Base-by-base conservation (phyloP, 225 moss, liverwort and hornwort species). In the Pleurozium schreberi region DNA sequence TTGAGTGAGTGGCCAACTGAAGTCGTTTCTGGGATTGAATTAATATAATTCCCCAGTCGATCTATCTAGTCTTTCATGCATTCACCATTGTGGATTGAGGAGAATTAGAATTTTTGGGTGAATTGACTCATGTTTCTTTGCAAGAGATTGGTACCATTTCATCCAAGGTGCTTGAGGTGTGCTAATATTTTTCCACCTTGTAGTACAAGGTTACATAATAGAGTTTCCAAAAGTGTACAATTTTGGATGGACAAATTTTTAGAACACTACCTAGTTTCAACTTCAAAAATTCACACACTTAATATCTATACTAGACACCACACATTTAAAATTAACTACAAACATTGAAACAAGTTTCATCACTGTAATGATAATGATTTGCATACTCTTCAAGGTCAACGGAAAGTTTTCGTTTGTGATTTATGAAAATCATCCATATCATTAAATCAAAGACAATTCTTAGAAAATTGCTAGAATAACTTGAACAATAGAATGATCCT, bases 121-220 rank as follows among this genome's bases (percentile, higher is more conserved):
- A 71, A 71, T 43, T 43, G 17, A 17, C 6, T 43, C 0, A 0
- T 0, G 15, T 26, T 5, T 69, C 42, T 42, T 70, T 0, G 3
- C 1, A 16, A 27, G 5, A 28, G 16, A 43, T 15, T 43, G 3
- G 16, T 43, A 16, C 2, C 27, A 42, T 27, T 43, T 14, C 17
- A 71, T 28, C 10, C 2, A 71, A 6, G 10, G 25, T 25, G 14
- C 25, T 3, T 67, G 4, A 67, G 5, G 22, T 12, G 13, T 68
- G 4, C 69, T 69, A 13, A 67, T 15, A 42, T 3, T 42, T 70
- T 42, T 42, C 26, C 2, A 40, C 70, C 16, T 3, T 9, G 4
- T 16, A 71, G 6, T 0, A 28, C 4, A 27, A 3, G 14, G 14
- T 13, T 23, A 40, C 5, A 70, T 27, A 26, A 9, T 17, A 43